Evolutionary conservation across 352 stramenopile species (phyloP).

Genomic region (Phytophthora macrochlamydospora): DNA sequence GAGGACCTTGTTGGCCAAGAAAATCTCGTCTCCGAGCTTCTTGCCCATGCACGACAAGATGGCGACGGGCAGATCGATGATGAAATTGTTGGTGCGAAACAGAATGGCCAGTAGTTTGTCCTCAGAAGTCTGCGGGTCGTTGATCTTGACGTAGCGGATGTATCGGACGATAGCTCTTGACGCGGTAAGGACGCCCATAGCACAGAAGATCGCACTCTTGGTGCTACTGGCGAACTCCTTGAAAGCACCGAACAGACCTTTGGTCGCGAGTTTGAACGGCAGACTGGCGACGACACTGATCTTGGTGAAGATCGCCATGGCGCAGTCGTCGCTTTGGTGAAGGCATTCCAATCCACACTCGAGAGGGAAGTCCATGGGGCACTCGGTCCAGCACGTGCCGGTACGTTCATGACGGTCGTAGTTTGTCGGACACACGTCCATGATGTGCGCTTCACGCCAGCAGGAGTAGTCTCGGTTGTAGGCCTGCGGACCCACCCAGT

Average conservation of each 20-base stretch:
- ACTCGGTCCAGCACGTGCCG: constrained; percentile 60
- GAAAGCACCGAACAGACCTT: constrained; percentile 51
- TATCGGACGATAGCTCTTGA: constrained; percentile 35
- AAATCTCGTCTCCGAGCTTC: background rate
- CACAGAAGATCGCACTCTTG: constrained; percentile 34
- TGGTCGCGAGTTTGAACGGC: constrained; percentile 41
- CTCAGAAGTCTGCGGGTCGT: constrained; percentile 28
- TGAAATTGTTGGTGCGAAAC: constrained; percentile 41
- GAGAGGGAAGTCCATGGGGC: constrained; percentile 40
- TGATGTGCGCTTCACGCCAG: constrained; percentile 33
- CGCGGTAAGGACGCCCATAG: constrained; percentile 27
- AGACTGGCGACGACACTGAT: constrained; percentile 35
- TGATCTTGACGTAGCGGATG: constrained; percentile 28
- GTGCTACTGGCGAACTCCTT: constrained; percentile 38
- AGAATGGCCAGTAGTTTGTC: constrained; percentile 42
- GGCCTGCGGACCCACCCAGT: constrained; percentile 40
- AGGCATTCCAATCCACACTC: constrained; percentile 42
- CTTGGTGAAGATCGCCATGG: constrained; percentile 40
- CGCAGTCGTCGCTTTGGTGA: constrained; percentile 41
- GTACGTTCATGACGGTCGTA: constrained; percentile 43
- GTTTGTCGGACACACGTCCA: constrained; percentile 34
- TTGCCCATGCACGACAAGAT: constrained; percentile 43
- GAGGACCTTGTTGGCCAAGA: constrained; percentile 39
- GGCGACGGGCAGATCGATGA: constrained; percentile 47
- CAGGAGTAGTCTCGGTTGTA: constrained; percentile 12